phyloP scores from a whole-genome alignment of 169 alveolate species.

The Cryptosporidium ubiquitum region DNA sequence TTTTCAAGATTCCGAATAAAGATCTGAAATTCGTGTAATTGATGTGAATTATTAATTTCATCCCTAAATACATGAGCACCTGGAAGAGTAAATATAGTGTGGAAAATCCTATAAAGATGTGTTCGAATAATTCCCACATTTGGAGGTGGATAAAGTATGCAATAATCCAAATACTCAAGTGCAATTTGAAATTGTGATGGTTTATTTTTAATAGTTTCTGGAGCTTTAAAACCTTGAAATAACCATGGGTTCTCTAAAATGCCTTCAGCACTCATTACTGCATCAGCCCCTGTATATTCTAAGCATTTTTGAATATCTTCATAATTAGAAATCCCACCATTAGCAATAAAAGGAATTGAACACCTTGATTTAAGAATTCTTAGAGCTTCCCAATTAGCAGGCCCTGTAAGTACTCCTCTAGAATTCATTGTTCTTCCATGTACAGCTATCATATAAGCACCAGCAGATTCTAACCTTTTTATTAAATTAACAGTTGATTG shows the following conservation, averaged over 20 bases:
- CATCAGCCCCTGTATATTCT: conserved; percentile 91
- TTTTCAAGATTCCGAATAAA: not conserved
- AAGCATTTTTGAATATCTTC: conserved; percentile 88
- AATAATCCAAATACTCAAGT: conserved; percentile 78
- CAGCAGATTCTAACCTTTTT: conserved; percentile 87
- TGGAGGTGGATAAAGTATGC: conserved; percentile 75
- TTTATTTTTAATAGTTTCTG: conserved; percentile 75
- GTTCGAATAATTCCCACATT: conserved; percentile 48
- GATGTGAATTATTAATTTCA: conserved; percentile 29
- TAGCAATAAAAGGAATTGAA: conserved; percentile 92
- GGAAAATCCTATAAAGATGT: conserved; percentile 56
- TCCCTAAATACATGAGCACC: conserved; percentile 52
- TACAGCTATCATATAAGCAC: conserved; percentile 85
- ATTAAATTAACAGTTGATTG: conserved; percentile 88
- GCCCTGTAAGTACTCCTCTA: conserved; percentile 87
- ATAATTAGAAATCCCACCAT: conserved; percentile 91
- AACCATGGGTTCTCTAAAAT: conserved; percentile 91
- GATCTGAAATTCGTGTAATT: conserved; percentile 4
- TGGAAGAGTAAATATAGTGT: conserved; percentile 43
- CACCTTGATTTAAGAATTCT: conserved; percentile 86
- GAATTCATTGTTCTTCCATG: conserved; percentile 88
- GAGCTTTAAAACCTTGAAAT: conserved; percentile 70
- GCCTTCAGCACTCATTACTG: conserved; percentile 93
- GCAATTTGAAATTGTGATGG: conserved; percentile 78
- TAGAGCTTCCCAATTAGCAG: conserved; percentile 93